phyloP scores from a whole-genome alignment of 805 yeast genomes.

The Cyberlindnera galapagoensis region DNA sequence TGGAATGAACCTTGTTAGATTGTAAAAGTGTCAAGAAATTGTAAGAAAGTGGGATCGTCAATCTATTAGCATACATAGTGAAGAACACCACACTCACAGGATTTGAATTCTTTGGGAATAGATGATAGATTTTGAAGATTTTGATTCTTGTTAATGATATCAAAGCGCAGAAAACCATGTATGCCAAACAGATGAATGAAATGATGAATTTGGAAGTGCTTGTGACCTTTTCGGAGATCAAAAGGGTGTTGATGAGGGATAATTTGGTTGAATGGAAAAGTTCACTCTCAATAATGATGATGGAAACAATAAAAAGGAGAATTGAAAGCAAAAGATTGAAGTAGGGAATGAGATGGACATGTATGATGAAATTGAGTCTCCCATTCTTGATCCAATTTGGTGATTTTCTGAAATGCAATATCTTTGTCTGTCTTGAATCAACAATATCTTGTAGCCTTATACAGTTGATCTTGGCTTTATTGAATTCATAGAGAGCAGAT shows the following conservation, averaged over 20 bases:
- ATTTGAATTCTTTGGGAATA: slow-evolving; percentile 66
- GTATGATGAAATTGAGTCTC: slow-evolving; percentile 32
- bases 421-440: slow-evolving; percentile 32
- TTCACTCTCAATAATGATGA: slow-evolving; percentile 65
- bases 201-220: slow-evolving; percentile 30
- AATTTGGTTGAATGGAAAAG: slow-evolving; percentile 60
- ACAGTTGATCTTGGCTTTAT: slow-evolving; percentile 40
- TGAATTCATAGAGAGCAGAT: slow-evolving; percentile 54
- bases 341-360: slow-evolving; percentile 40
- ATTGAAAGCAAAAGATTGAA: slow-evolving; percentile 38
- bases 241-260: slow-evolving; percentile 51
- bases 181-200: slow-evolving; percentile 40
- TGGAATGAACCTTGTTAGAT: slow-evolving; percentile 38
- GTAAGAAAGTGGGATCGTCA: slow-evolving; percentile 77
- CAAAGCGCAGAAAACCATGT: slow-evolving; percentile 65
- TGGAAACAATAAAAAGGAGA: slow-evolving; percentile 37
- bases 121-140: slow-evolving; percentile 69
- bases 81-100: slow-evolving; percentile 72
- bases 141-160: slow-evolving; percentile 60
- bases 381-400: slow-evolving; percentile 31
- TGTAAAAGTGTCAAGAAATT: slow-evolving; percentile 63
- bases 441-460: slow-evolving; percentile 51
- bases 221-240: slow-evolving; percentile 27
- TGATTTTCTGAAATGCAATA: slow-evolving; percentile 26
- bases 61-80: slow-evolving; percentile 72